Conservation (phyloP, 2,329 filamentous ascomycete species). For the Colletotrichum gigasporum region DNA sequence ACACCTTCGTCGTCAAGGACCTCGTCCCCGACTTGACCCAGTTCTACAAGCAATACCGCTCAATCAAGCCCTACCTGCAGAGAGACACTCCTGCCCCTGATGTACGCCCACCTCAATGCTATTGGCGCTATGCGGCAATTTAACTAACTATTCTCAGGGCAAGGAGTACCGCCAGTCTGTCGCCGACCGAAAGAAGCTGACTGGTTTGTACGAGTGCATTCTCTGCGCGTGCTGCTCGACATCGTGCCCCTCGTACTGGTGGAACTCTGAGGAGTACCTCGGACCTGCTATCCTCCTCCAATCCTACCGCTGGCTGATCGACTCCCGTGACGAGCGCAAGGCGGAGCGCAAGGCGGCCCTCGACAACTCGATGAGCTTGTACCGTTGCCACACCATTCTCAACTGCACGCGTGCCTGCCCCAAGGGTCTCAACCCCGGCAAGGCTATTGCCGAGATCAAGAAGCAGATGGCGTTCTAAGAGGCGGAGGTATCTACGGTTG, state of each 20-base stretch:
- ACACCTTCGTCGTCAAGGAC: slow-evolving; percentile 99
- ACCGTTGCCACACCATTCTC: slow-evolving; percentile 98
- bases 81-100: slow-evolving; percentile 84
- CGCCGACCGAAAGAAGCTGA: slow-evolving; percentile 94
- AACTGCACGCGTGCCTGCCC: slow-evolving; percentile 98
- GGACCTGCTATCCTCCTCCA: slow-evolving; percentile 96
- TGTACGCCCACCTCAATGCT: slow-evolving; percentile 74
- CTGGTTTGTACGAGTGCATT: slow-evolving; percentile 99
- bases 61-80: slow-evolving; percentile 98
- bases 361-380: slow-evolving; percentile 99
- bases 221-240: slow-evolving; percentile 99
- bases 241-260: slow-evolving; percentile 99
- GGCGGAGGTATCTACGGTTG: slow-evolving; percentile 13
- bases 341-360: slow-evolving; percentile 88
- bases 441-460: slow-evolving; percentile 98
- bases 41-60: slow-evolving; percentile 99
- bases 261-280: slow-evolving; percentile 99
- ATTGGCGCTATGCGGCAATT: no score
- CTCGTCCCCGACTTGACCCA: slow-evolving; percentile 96
- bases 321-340: slow-evolving; percentile 92
- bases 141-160: slow-evolving; percentile 64
- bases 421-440: slow-evolving; percentile 96
- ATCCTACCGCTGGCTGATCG: slow-evolving; percentile 96
- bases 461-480: slow-evolving; percentile 82
- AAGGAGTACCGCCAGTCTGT: slow-evolving; percentile 92